Evolutionary conservation across 768 basidiomycete species (phyloP), one percentile per base, ranked within the genome.

Genomic region (Xerocomellus dryophilus): DNA sequence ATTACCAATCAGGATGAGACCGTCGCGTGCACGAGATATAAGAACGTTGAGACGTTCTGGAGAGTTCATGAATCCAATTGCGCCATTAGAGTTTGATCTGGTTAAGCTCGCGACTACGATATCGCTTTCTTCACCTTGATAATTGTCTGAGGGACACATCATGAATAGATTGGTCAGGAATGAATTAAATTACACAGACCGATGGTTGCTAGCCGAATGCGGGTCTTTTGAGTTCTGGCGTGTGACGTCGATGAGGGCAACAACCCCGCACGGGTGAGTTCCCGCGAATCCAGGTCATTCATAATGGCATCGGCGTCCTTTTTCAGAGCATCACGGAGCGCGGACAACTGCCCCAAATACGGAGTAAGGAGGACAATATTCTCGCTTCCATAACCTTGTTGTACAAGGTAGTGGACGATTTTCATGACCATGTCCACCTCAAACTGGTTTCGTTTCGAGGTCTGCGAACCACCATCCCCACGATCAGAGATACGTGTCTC

Each of bases 121-220:
- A 45, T 88, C 79, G 32, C 82, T 82, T 65, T 88, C 86, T 63
- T 88, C 87, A 3, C 86, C 86, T 62, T 88, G 87, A 56, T 87
- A 89, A 59, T 88, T 89, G 60, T 88, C 87, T 87, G 40, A 1
- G 23, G 20, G 27, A 21, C 7, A 12, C 17, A 27, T 31, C 21
- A 3, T 60, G 32, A 56, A 6, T n/a, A 20, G 9, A 1, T 4
- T 38, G 2, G 5, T n/a, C 9, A 41, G n/a, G 17, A 18, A 44
- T 5, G 3, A 14, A 42, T 5, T 14, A 21, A 35, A 21, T 25
- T 17, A 23, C 21, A 55, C 73, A 11, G 46, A 85, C 86, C 86
- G 7, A 88, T 86, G 0, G 86, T 88, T 0, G 84, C 80, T 1
- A 88, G 64, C 2, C 83, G 77, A 43, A 88, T 71, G 0, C 73